These are phyloP conservation scores for Dillenia turbinata DNA, from an alignment of 164 flowering plant genomes.

Conservation along the genomic window DNA sequence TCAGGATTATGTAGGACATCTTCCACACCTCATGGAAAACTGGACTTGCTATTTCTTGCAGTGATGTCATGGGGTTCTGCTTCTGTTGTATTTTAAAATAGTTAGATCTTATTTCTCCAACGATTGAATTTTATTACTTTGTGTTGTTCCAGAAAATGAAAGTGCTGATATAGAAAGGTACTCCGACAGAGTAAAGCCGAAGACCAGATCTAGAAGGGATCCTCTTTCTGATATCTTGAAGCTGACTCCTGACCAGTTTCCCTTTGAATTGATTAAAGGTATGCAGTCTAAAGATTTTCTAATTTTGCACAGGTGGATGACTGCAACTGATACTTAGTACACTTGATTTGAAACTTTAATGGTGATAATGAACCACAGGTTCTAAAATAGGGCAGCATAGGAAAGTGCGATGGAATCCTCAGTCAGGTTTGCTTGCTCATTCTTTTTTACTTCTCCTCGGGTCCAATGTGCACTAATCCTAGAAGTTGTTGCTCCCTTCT, in stretches of 20 bases:
- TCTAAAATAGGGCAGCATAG: constrained; percentile 17
- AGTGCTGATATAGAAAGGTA: constrained; percentile 31
- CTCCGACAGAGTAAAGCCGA: constrained; percentile 29
- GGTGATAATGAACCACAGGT: constrained; percentile 19
- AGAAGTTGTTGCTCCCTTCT: no score
- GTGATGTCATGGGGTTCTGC: background rate
- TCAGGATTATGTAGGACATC: no score
- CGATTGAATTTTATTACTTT: background rate
- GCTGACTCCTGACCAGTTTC: constrained; percentile 23
- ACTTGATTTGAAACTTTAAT: background rate
- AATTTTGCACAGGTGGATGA: background rate
- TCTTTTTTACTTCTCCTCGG: no score
- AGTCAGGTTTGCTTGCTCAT: constrained; percentile 26
- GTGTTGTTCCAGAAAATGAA: constrained; percentile 19
- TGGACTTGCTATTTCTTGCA: no score
- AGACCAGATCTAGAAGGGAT: constrained; percentile 12
- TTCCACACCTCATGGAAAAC: no score
- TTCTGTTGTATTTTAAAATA: background rate
- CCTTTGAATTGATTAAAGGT: constrained; percentile 37
- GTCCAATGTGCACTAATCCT: no score
- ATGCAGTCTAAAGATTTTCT: background rate
- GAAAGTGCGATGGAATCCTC: constrained; percentile 42
- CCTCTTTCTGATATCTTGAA: constrained; percentile 21
- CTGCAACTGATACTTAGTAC: no score
- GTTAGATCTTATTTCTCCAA: background rate